Evolutionary conservation across 768 basidiomycete genomes (phyloP), one percentile per base, ranked within the genome.

Genomic region (Albatrellus ellisii): DNA sequence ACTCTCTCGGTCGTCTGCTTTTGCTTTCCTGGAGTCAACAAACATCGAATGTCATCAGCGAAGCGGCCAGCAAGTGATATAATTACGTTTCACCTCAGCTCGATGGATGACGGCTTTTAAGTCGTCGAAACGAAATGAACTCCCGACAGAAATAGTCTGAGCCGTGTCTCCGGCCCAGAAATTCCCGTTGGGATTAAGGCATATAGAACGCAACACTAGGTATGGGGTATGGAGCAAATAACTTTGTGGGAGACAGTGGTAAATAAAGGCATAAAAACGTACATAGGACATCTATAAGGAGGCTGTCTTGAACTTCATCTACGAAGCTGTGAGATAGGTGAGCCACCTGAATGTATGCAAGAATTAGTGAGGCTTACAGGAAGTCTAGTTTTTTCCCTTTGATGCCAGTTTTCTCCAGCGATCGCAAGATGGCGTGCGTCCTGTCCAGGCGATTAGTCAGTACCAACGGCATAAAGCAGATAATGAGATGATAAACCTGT

Each of bases 141-240:
- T 80, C 2, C 82, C 83, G 0, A 72, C 69, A 0, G 79, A 75
- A 28, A 86, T 85, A 0, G 82, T 79, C 48, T 86, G 83, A 0
- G 83, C 80, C 0, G 83, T 84, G 52, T 86, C 83, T 0, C 84
- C 83, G 1, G 80, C 82, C 78, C 79, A 84, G 47, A 85, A 79
- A 17, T 83, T 57, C 0, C 82, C 81, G 39, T 79, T 62, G 0
- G 72, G 67, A 50, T 83, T 83, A 9, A 56, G 57, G 46, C 78
- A 83, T n/a, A 85, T 53, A 0, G 63, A 62, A 24, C 79, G 62
- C 31, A 85, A 56, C 4, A 85, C 82, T 84, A 43, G 8, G 25
- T n/a, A n/a, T n/a, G n/a, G n/a, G n/a, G n/a, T n/a, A 7, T 11
- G 9, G 14, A 4, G 29, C 29, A n/a, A 25, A 28, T 8, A 47